Conservation (phyloP, 2,329 filamentous ascomycete genomes). For the Aurifilum marmelostoma region DNA sequence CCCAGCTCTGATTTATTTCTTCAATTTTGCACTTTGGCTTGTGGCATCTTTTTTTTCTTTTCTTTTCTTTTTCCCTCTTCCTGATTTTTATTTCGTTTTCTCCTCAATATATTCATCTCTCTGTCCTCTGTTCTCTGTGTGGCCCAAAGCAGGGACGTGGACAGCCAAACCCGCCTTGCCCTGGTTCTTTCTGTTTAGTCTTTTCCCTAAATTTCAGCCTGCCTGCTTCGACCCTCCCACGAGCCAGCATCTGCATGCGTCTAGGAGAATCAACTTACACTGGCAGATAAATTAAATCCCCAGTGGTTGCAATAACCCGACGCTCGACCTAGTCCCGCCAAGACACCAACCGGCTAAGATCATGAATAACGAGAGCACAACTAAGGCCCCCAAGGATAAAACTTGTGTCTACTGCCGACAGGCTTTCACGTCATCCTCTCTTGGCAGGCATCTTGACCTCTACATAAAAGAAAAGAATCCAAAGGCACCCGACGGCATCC, state of each 20-base stretch:
- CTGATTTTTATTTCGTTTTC: too few relatives aligned
- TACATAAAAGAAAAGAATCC: constrained; percentile 95
- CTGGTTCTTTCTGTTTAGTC: neutral
- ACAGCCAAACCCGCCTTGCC: neutral
- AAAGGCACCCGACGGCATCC: constrained; percentile 81
- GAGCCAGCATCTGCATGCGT: neutral
- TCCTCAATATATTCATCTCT: neutral
- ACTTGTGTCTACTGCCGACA: constrained; percentile 87
- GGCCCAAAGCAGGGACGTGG: neutral
- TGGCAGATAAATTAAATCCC: constrained; percentile 1
- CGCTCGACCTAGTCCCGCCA: constrained; percentile 11
- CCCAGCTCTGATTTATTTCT: neutral
- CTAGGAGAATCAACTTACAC: constrained; percentile 1
- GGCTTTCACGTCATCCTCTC: constrained; percentile 88
- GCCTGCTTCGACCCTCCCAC: neutral
- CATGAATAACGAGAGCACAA: constrained; percentile 43
- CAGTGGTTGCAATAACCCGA: constrained; percentile 9
- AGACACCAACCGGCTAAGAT: constrained; percentile 35
- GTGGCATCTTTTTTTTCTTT: neutral
- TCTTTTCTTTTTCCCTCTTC: too few relatives aligned
- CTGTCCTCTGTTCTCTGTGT: neutral
- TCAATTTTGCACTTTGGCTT: neutral
- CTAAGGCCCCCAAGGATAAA: constrained; percentile 75
- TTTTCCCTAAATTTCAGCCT: neutral
- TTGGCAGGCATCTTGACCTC: constrained; percentile 90